Conservation (phyloP, 495 filamentous ascomycete species). For the Penicillium longicatenatum region DNA sequence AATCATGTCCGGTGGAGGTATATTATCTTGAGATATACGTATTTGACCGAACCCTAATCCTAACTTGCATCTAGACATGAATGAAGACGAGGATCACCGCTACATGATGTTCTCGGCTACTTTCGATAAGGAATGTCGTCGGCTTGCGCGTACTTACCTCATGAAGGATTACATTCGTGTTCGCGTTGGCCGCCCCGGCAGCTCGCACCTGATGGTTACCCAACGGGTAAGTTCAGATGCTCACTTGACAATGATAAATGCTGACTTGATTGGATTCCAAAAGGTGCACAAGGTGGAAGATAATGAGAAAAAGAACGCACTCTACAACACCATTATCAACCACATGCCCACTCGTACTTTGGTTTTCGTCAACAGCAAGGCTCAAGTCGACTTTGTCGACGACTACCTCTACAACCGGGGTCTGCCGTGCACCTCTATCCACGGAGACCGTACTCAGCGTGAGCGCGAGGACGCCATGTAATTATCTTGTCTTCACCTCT, state of each 20-base stretch:
- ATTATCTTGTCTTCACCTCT: slow-evolving; percentile 29
- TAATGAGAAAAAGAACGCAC: slow-evolving; percentile 62
- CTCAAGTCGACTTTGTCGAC: slow-evolving; percentile 75
- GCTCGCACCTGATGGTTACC: slow-evolving; percentile 73
- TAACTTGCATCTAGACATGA: slow-evolving; percentile 51
- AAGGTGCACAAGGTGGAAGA: slow-evolving; percentile 64
- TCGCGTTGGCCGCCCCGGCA: slow-evolving; percentile 82
- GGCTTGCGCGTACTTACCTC: slow-evolving; percentile 74
- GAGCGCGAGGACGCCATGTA: slow-evolving; percentile 93
- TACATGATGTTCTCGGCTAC: slow-evolving; percentile 97
- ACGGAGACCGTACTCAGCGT: slow-evolving; percentile 80
- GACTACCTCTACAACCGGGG: slow-evolving; percentile 81
- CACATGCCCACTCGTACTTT: slow-evolving; percentile 76
- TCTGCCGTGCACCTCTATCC: slow-evolving; percentile 83
- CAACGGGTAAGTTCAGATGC: slow-evolving; percentile 53
- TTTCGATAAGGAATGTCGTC: slow-evolving; percentile 75
- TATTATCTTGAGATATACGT: slow-evolving; percentile 26
- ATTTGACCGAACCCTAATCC: slow-evolving; percentile 1
- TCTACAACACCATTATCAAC: slow-evolving; percentile 71
- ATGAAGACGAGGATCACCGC: slow-evolving; percentile 77
- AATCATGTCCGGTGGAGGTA: slow-evolving; percentile 79
- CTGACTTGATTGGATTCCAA: background rate
- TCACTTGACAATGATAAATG: background rate
- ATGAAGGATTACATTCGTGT: slow-evolving; percentile 71
- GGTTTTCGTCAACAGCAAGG: slow-evolving; percentile 85